Conservation (phyloP, 2,329 filamentous ascomycete species). For the Fusarium lateritium region DNA sequence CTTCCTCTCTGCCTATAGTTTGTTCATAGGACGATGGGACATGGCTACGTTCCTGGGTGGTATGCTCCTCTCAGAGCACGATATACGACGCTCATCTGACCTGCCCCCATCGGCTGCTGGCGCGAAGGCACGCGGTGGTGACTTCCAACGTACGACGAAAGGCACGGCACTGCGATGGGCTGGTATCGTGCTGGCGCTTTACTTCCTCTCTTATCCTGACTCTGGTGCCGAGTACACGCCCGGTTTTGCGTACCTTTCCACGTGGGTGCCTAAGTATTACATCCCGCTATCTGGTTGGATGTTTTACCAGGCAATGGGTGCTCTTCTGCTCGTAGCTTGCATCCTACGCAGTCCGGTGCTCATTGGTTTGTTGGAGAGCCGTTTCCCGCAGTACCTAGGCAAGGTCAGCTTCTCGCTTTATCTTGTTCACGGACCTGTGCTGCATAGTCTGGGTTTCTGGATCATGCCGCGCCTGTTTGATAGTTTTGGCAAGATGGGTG, state of each 20-base stretch:
- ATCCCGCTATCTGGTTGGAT: slow-evolving; percentile 56
- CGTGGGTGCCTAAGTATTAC: slow-evolving; percentile 56
- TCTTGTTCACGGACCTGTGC: slow-evolving; percentile 67
- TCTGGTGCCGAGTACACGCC: slow-evolving; percentile 57
- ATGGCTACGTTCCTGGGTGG: slow-evolving; percentile 58
- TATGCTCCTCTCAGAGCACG: slow-evolving; percentile 55
- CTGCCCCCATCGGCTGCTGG: slow-evolving; percentile 33
- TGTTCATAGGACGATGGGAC: slow-evolving; percentile 57
- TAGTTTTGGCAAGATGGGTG: slow-evolving; percentile 50
- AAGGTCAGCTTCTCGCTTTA: slow-evolving; percentile 60
- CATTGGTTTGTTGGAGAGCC: slow-evolving; percentile 50
- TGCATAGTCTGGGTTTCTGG: slow-evolving; percentile 73
- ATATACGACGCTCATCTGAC: slow-evolving; percentile 50
- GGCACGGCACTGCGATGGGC: slow-evolving; percentile 48
- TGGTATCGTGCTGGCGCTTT: slow-evolving; percentile 53
- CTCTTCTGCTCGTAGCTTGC: slow-evolving; percentile 55
- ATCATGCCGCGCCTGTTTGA: slow-evolving; percentile 63
- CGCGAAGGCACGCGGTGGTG: slow-evolving; percentile 6
- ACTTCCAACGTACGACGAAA: slow-evolving; percentile 21
- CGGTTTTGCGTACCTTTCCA: slow-evolving; percentile 54
- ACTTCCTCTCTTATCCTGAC: slow-evolving; percentile 59
- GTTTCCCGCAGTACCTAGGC: slow-evolving; percentile 56
- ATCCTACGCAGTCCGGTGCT: slow-evolving; percentile 54
- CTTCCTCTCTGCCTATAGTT: slow-evolving; percentile 53
- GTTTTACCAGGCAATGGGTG: slow-evolving; percentile 58